A percentile compares a stretch with the other conserved stretches of the same genome.
Conservation (phyloP, 371 early-diverging fungal species). For the Rhizopus stolonifer region DNA sequence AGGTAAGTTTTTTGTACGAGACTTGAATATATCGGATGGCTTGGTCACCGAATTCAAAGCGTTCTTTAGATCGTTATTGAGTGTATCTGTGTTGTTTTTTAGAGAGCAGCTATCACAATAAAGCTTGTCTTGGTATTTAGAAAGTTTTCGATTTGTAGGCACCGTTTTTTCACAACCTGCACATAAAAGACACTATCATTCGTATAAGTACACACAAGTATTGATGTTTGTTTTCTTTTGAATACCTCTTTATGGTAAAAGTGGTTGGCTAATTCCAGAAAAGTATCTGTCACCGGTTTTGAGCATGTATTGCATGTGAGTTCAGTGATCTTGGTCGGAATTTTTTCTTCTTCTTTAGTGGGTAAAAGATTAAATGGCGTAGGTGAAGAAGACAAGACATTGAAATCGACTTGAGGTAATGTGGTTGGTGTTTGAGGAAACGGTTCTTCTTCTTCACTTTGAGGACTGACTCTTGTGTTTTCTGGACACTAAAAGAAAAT, state of each 20-base stretch:
- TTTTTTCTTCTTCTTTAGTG: neutral
- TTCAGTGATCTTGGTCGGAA: neutral
- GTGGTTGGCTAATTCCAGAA: conserved; percentile 20
- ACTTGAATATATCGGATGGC: conserved; percentile 22
- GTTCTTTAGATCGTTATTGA: neutral
- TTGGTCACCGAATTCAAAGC: conserved; percentile 7
- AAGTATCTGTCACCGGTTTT: conserved; percentile 25
- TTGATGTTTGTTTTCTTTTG: neutral
- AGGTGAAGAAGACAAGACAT: conserved; percentile 9
- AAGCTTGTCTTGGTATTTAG: conserved; percentile 51
- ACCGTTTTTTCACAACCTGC: conserved; percentile 41
- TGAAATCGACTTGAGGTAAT: conserved; percentile 6
- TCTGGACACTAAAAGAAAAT: neutral
- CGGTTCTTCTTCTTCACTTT: conserved; percentile 24
- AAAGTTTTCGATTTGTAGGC: conserved; percentile 55
- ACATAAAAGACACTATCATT: conserved; percentile 52
- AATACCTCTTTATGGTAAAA: conserved; percentile 33
- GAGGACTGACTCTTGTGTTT: neutral
- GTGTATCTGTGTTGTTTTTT: neutral
- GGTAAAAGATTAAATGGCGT: neutral
- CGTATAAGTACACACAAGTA: neutral
- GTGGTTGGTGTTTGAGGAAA: conserved; percentile 20
- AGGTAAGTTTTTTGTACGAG: conserved; percentile 33
- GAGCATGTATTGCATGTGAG: conserved; percentile 20
- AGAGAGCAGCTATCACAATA: conserved; percentile 60